Conservation (phyloP, 805 yeast genomes). For the Lachancea mirantina region DNA sequence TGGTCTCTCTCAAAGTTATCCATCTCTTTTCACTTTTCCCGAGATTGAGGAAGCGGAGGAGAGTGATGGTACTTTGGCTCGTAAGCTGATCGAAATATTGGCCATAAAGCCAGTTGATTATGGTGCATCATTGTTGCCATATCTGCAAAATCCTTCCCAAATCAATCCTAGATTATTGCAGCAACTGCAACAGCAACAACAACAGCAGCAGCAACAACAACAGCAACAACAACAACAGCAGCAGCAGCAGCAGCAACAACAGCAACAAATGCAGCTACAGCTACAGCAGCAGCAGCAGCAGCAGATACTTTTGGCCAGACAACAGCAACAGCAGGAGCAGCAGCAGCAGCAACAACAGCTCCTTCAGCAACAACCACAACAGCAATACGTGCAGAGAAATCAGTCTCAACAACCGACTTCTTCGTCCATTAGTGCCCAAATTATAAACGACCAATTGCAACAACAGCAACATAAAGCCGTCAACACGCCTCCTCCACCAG, state of each 20-base stretch:
- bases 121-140: conserved; percentile 27
- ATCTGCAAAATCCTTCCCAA: conserved; percentile 21
- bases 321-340: conserved; percentile 26
- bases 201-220: conserved; percentile 27
- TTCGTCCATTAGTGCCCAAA: conserved; percentile 27
- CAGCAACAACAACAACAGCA: conserved; percentile 10
- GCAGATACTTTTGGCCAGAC: conserved; percentile 8
- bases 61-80: conserved; percentile 26
- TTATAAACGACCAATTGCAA: conserved; percentile 25
- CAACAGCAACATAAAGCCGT: conserved; percentile 35
- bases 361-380: conserved; percentile 6
- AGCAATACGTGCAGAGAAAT: conserved; percentile 1
- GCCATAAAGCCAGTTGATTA: conserved; percentile 31
- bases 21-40: conserved; percentile 46
- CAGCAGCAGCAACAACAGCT: conserved; percentile 11
- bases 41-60: conserved; percentile 31
- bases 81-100: conserved; percentile 32
- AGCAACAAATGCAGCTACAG: conserved; percentile 18
- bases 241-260: conserved; percentile 6
- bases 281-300: conserved; percentile 21
- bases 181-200: conserved; percentile 20
- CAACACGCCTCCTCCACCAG: conserved; percentile 70
- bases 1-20: conserved; percentile 24
- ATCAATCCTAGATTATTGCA: conserved; percentile 16
- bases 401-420: conserved; percentile 5